Conservation (phyloP, 2,329 filamentous ascomycete genomes). For the Microcyclospora pomicola region DNA sequence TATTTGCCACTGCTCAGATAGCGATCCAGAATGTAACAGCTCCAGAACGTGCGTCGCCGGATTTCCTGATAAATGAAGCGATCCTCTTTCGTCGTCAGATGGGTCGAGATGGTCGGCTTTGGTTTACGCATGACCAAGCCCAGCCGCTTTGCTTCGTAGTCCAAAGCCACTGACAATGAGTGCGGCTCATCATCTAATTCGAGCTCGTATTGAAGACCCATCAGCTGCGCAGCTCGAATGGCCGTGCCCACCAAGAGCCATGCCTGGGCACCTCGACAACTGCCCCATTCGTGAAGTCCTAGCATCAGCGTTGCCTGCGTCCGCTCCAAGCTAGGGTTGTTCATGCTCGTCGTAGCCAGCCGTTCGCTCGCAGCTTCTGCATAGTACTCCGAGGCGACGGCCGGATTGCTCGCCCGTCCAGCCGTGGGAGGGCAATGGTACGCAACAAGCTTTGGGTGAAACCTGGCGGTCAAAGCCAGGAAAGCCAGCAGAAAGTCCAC, state of each 20-base stretch:
- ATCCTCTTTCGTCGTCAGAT: conserved; percentile 19
- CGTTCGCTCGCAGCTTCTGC: conserved; percentile 43
- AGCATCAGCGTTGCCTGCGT: conserved; percentile 59
- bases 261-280: conserved; percentile 45
- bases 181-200: conserved; percentile 24
- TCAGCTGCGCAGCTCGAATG: conserved; percentile 47
- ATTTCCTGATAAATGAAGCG: conserved; percentile 48
- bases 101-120: conserved; percentile 1
- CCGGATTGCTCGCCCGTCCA: conserved; percentile 35
- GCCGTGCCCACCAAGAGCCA: conserved; percentile 52
- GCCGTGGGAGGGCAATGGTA: conserved; percentile 39
- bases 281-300: conserved; percentile 57
- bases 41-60: conserved; percentile 57
- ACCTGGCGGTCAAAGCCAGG: conserved; percentile 54
- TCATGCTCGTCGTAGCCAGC: conserved; percentile 34
- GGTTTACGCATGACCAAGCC: conserved; percentile 15
- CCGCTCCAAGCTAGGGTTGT: conserved; percentile 45
- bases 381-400: conserved; percentile 50
- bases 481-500: conserved; percentile 49
- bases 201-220: conserved; percentile 47
- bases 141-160: conserved; percentile 26
- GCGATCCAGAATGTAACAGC: conserved; percentile 58
- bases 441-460: conserved; percentile 46
- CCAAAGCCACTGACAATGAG: conserved; percentile 20
- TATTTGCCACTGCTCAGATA: conserved; percentile 52